phyloP scores from a whole-genome alignment of 371 early-diverging fungal genomes.

The Apophysomyces trapeziformis region DNA sequence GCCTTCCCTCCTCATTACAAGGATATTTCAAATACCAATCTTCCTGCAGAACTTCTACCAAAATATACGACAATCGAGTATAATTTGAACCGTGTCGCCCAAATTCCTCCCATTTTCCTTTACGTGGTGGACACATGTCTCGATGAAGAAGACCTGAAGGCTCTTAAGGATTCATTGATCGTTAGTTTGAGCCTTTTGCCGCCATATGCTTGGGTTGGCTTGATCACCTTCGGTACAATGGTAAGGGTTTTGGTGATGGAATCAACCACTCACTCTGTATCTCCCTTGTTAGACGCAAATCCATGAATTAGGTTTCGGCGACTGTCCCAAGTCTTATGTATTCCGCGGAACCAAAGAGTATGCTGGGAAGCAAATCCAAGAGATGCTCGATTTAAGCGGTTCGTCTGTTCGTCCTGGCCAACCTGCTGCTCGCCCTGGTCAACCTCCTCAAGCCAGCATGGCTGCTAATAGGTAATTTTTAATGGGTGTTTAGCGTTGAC shows the following conservation, averaged over 20 bases:
- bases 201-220: conserved; percentile 93
- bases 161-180: conserved; percentile 93
- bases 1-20: conserved; percentile 98
- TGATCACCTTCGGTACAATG: conserved; percentile 99
- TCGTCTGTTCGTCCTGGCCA: conserved; percentile 63
- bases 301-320: conserved; percentile 93
- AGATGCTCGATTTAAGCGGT: conserved; percentile 87
- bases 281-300: conserved; percentile 73
- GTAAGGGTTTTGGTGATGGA: conserved; percentile 49
- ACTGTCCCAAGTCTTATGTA: conserved; percentile 96
- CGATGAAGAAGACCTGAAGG: conserved; percentile 94
- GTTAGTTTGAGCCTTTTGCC: conserved; percentile 92
- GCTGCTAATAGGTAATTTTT: conserved; percentile 64
- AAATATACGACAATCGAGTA: conserved; percentile 99
- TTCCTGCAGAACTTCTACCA: conserved; percentile 96
- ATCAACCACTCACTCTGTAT: not conserved
- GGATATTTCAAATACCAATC: conserved; percentile 93
- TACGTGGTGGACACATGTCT: conserved; percentile 99
- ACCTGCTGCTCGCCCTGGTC: conserved; percentile 66
- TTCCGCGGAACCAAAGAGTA: conserved; percentile 99
- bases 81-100: conserved; percentile 78
- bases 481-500: not conserved
- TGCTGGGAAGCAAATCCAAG: conserved; percentile 91
- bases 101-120: conserved; percentile 94
- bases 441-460: conserved; percentile 54